Evolutionary conservation across 495 filamentous ascomycete genomes (phyloP).

Genomic region (Penicillium simplicissimum): DNA sequence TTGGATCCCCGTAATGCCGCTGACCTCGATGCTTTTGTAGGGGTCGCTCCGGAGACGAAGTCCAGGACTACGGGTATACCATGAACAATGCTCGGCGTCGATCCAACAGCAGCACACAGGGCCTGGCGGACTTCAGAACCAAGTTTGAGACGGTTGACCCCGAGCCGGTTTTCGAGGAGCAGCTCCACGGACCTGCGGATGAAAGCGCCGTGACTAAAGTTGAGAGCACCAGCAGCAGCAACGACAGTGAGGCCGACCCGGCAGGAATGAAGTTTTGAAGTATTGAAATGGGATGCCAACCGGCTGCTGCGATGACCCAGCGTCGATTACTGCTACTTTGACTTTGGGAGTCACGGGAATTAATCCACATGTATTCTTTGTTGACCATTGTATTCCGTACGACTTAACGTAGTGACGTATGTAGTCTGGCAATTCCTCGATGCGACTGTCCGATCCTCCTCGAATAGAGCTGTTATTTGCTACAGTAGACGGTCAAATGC

Average conservation of each 20-base stretch:
- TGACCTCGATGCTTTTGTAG: constrained; percentile 40
- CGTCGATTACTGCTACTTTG: not conserved
- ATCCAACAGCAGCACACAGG: constrained; percentile 81
- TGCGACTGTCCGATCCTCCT: not conserved
- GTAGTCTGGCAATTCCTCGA: not conserved
- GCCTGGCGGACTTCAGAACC: constrained; percentile 71
- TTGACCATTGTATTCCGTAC: not conserved
- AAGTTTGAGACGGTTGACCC: constrained; percentile 85
- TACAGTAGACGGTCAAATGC: not conserved
- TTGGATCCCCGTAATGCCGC: not conserved
- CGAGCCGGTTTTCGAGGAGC: constrained; percentile 89
- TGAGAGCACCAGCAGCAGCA: constrained; percentile 30
- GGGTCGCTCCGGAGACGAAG: constrained; percentile 81
- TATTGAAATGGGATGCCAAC: not conserved
- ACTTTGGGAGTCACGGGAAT: not conserved
- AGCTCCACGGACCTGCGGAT: constrained; percentile 58
- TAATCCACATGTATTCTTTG: not conserved
- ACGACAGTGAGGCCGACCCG: constrained; percentile 22
- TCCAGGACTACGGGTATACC: constrained; percentile 76
- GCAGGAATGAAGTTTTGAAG: constrained; percentile 14
- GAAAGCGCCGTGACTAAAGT: constrained; percentile 25
- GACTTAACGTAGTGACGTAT: not conserved
- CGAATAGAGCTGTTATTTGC: not conserved
- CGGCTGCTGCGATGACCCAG: not conserved
- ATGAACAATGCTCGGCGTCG: constrained; percentile 85